Percentiles rank a stretch among this genome's conserved stretches.
These are phyloP conservation scores for Solidago caesia DNA, from an alignment of 129 eudicot genomes.

Conservation along the genomic window DNA sequence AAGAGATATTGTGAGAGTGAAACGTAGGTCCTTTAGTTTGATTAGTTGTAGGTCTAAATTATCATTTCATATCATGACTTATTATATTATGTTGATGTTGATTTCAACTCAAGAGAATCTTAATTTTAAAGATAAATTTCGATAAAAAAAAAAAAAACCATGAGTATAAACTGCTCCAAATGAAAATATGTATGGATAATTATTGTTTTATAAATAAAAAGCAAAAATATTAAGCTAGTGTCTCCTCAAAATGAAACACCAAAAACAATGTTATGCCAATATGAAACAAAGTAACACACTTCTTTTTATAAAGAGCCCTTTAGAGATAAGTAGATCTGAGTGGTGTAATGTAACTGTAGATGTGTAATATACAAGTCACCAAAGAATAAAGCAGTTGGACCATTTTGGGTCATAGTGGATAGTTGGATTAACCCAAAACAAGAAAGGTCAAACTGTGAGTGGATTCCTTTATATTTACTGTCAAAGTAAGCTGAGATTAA, in stretches of 20 bases:
- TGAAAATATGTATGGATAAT: no score
- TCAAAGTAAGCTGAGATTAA: slow-evolving; percentile 21
- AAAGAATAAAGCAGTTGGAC: slow-evolving; percentile 29
- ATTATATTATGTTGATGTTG: no score
- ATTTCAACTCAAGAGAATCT: no score
- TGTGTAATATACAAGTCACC: slow-evolving; percentile 22
- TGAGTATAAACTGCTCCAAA: no score
- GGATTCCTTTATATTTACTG: slow-evolving; percentile 26
- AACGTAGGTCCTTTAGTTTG: no score
- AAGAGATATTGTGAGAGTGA: no score
- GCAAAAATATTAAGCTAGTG: background rate
- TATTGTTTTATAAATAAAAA: no score
- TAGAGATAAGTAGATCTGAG: background rate
- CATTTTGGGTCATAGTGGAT: slow-evolving; percentile 24
- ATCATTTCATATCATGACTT: background rate
- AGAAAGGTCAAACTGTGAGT: slow-evolving; percentile 24
- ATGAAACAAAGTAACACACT: slow-evolving; percentile 21
- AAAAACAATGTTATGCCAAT: slow-evolving; percentile 21
- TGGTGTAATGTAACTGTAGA: slow-evolving; percentile 18
- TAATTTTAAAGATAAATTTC: no score
- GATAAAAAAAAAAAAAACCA: no score
- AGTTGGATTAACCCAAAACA: slow-evolving; percentile 30
- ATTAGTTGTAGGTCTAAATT: background rate
- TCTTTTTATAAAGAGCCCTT: slow-evolving; percentile 20
- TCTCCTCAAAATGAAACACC: slow-evolving; percentile 28